Evolutionary conservation across 371 early-diverging fungal genomes (phyloP).

Genomic region (Parasitella parasitica): DNA sequence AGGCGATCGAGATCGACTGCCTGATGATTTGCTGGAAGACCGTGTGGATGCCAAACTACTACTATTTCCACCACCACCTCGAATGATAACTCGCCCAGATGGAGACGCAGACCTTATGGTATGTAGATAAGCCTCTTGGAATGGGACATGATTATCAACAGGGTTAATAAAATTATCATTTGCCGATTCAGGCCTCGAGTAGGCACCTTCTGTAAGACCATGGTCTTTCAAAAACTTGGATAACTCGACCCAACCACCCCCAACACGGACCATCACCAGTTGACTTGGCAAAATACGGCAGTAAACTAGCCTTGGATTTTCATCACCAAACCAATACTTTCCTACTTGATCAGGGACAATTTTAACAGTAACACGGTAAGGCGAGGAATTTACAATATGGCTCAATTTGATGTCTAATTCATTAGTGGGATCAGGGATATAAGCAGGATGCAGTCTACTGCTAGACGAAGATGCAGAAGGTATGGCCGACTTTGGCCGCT

Average conservation of each 20-base stretch:
- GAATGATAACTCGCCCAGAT: conserved; percentile 38
- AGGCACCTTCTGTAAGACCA: conserved; percentile 24
- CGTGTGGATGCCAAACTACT: conserved; percentile 28
- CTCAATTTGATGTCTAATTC: conserved; percentile 39
- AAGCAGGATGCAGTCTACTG: background rate
- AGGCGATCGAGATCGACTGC: conserved; percentile 29
- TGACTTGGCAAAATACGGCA: conserved; percentile 65
- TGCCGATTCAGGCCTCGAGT: conserved; percentile 5
- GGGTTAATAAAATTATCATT: background rate
- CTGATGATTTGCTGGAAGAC: conserved; percentile 37
- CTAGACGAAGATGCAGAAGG: background rate
- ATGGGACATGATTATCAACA: conserved; percentile 2
- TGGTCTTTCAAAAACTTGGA: conserved; percentile 45
- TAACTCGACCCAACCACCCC: conserved; percentile 80
- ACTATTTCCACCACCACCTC: conserved; percentile 29
- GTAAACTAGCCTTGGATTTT: conserved; percentile 46
- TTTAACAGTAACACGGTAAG: conserved; percentile 30
- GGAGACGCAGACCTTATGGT: conserved; percentile 35
- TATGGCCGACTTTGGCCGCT: conserved; percentile 1
- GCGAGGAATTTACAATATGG: conserved; percentile 54
- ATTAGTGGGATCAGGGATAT: conserved; percentile 33
- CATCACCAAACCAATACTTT: conserved; percentile 70
- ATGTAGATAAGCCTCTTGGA: conserved; percentile 26
- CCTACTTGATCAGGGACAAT: conserved; percentile 52
- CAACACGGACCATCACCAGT: conserved; percentile 79